Percentiles rank a stretch among this genome's conserved stretches.
These are phyloP conservation scores for Paecilomyces sp. DNA, from an alignment of 2,329 filamentous ascomycete species.

Conservation along the genomic window DNA sequence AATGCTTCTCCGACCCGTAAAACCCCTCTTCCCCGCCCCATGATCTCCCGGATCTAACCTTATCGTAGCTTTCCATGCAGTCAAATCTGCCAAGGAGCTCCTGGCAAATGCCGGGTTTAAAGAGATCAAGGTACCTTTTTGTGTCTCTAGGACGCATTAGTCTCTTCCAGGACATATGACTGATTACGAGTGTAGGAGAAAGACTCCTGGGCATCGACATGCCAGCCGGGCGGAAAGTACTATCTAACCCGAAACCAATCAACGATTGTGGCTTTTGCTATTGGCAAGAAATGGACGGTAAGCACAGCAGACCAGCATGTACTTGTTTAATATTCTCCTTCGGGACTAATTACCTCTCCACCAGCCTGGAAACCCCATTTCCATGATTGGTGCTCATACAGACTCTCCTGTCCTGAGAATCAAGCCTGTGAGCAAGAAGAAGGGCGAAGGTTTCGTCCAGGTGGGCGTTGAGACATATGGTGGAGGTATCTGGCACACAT, in stretches of 20 bases:
- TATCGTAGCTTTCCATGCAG: constrained; percentile 79
- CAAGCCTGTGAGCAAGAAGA: constrained; percentile 91
- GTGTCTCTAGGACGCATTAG: not conserved
- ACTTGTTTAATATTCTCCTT: not conserved
- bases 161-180: not conserved
- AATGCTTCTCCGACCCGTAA: constrained; percentile 90
- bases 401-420: constrained; percentile 87
- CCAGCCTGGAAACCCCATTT: constrained; percentile 72
- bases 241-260: constrained; percentile 91
- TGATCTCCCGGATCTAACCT: constrained; percentile 12
- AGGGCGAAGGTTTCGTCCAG: constrained; percentile 79
- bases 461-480: constrained; percentile 96
- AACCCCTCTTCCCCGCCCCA: constrained; percentile 2
- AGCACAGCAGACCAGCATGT: constrained; percentile 1
- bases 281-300: constrained; percentile 78
- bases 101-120: constrained; percentile 79
- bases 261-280: constrained; percentile 85
- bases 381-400: constrained; percentile 93
- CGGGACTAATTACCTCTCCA: not conserved
- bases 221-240: constrained; percentile 87
- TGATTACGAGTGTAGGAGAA: constrained; percentile 53
- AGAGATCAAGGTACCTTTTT: constrained; percentile 58
- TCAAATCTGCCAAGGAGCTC: constrained; percentile 67
- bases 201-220: constrained; percentile 73
- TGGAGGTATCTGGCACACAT: constrained; percentile 94